A percentile compares a stretch with the other conserved stretches of the same genome.
These are phyloP conservation scores for Euphrasia arctica DNA, from an alignment of 305 asterid genomes.

Conservation along the genomic window DNA sequence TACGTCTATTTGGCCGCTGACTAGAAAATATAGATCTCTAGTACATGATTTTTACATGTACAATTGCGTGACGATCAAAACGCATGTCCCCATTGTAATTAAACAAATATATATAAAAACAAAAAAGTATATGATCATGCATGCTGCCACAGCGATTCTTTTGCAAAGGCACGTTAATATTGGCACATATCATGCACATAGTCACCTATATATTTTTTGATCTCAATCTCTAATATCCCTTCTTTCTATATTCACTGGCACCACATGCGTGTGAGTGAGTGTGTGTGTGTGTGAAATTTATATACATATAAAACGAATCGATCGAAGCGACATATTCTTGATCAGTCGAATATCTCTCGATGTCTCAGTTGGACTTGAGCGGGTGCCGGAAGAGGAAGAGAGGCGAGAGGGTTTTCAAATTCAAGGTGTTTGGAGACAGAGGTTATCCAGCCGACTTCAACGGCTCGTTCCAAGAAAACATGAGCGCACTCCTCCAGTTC, in stretches of 20 bases:
- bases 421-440: slow-evolving; percentile 68
- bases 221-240: neutral
- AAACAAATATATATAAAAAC: neutral
- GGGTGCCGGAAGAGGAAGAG: slow-evolving; percentile 78
- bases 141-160: slow-evolving; percentile 46
- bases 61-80: slow-evolving; percentile 37
- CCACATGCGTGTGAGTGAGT: slow-evolving; percentile 43
- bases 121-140: slow-evolving; percentile 29
- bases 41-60: neutral
- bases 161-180: slow-evolving; percentile 39
- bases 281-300: too few relatives aligned
- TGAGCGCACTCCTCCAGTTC: slow-evolving; percentile 62
- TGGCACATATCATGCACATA: slow-evolving; percentile 58
- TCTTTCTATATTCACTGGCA: slow-evolving; percentile 47
- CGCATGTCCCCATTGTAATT: slow-evolving; percentile 46
- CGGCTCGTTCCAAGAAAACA: slow-evolving; percentile 66
- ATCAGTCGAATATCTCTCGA: too few relatives aligned
- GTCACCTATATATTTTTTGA: slow-evolving; percentile 40
- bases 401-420: slow-evolving; percentile 73
- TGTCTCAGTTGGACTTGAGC: slow-evolving; percentile 42
- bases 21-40: too few relatives aligned
- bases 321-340: too few relatives aligned
- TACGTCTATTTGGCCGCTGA: too few relatives aligned
- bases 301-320: too few relatives aligned
- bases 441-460: slow-evolving; percentile 70